Evolutionary conservation across 2,329 filamentous ascomycete species (phyloP).

Genomic region (Xylaria digitata): DNA sequence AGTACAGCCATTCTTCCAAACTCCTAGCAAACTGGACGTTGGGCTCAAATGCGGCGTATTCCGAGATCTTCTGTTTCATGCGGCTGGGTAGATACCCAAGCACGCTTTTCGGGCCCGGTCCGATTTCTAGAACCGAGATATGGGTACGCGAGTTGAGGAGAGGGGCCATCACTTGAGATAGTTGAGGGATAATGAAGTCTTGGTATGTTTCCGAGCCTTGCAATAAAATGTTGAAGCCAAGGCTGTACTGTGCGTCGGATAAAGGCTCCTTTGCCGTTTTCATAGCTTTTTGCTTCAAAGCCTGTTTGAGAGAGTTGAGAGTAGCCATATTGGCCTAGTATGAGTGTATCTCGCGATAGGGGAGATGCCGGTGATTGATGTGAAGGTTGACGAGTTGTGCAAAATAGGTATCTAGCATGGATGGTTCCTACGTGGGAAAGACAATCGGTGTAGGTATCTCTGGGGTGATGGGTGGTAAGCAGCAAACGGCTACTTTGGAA

Average conservation of each 20-base stretch:
- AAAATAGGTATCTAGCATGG: neutral
- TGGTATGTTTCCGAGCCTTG: conserved; percentile 56
- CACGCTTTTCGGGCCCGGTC: conserved; percentile 67
- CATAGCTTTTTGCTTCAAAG: conserved; percentile 33
- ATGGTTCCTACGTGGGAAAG: too few relatives aligned
- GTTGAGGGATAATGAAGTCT: conserved; percentile 64
- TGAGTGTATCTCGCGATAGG: neutral
- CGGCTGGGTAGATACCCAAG: conserved; percentile 59
- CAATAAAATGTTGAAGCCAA: conserved; percentile 59
- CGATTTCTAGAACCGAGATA: conserved; percentile 69
- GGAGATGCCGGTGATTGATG: neutral
- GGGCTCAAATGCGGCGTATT: conserved; percentile 66
- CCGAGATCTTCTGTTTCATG: conserved; percentile 58
- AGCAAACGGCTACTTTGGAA: neutral
- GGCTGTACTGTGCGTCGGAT: conserved; percentile 61
- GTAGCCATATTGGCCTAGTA: conserved; percentile 16
- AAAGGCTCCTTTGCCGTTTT: conserved; percentile 50
- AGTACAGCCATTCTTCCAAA: conserved; percentile 57
- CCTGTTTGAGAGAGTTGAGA: conserved; percentile 19
- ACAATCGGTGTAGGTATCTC: too few relatives aligned
- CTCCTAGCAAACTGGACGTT: conserved; percentile 58
- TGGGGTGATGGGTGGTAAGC: neutral
- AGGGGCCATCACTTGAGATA: conserved; percentile 55
- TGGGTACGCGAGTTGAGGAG: conserved; percentile 54
- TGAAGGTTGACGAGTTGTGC: neutral